Evolutionary conservation across 495 filamentous ascomycete genomes (phyloP), one percentile per base, ranked within the genome.

Genomic region (Rhizodiscina lignyota): DNA sequence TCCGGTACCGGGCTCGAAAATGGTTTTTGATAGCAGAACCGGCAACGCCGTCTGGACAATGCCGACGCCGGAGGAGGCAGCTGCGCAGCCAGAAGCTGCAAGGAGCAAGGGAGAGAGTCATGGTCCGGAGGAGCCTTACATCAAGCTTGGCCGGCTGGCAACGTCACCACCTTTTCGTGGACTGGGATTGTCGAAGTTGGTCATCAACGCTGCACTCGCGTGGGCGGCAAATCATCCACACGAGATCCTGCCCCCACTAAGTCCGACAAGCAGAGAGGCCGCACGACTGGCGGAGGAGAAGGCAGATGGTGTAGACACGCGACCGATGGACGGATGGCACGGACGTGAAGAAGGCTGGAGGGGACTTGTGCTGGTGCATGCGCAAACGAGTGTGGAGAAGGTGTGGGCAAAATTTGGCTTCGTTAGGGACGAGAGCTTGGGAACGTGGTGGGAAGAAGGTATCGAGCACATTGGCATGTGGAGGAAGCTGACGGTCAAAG

Each of bases 391-490:
- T 10, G 73, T 77, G 18, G 63, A 68, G 42, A 48, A 47, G 41
- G 52, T 72, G 43, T 91, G 80, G 68, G 49, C 46, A 37, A 58
- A 58, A 35, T 61, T 71, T 53, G 83, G 83, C 0, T 94, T 92
- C 48, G 50, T 54, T 43, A 51, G 65, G 5, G 84, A 93, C 56
- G 61, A 71, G 49, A 55, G 51, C 5, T 67, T 89, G 71, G 80
- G 82, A 0, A 57, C 43, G 42, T 94, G 85, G 82, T 57, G 61
- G 26, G 85, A 94, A 59, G 83, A 91, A 42, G 83, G 80, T 16
- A 83, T 92, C 43, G 62, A 67, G 45, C 86, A 93, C 66, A 67
- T 85, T 20, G 83, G 77, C 11, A 87, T 92, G 83, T 87, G 53
- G 58, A 51, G 41, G 36, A 34, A 53, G 44, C n/a, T 58, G 27